These are phyloP conservation scores for Anthracocystis panici-leucophaei DNA, from an alignment of 1,284 basidiomycete species.

Conservation along the genomic window DNA sequence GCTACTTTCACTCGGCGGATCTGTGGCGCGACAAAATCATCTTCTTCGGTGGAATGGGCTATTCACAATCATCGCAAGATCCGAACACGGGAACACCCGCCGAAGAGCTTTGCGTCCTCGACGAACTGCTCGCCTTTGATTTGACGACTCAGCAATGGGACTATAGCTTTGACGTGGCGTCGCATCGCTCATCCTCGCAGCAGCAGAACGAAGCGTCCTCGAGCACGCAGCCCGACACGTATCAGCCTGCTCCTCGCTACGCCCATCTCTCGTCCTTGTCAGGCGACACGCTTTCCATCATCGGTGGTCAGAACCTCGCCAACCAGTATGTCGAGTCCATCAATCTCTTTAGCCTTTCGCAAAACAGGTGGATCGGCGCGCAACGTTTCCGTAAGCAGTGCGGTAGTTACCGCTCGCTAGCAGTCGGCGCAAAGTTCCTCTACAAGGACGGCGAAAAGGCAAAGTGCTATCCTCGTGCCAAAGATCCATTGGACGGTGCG, in stretches of 20 bases:
- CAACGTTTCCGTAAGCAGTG: conserved; percentile 59
- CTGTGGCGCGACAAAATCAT: conserved; percentile 62
- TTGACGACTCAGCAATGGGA: conserved; percentile 60
- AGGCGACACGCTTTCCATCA: conserved; percentile 78
- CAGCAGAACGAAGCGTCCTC: conserved; percentile 15
- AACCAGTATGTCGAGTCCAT: conserved; percentile 71
- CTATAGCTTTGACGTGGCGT: conserved; percentile 33
- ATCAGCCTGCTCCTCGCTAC: conserved; percentile 55
- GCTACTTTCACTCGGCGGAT: conserved; percentile 66
- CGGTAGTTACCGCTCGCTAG: conserved; percentile 61
- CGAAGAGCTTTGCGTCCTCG: conserved; percentile 59
- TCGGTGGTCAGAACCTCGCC: conserved; percentile 85
- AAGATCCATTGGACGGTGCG: conserved; percentile 30
- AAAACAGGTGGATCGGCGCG: conserved; percentile 48
- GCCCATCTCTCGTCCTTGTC: conserved; percentile 62
- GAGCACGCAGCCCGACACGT: conserved; percentile 12
- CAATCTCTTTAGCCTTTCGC: conserved; percentile 57
- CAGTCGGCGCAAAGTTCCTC: conserved; percentile 42
- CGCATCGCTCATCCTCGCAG: conserved; percentile 7
- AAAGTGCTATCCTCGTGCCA: conserved; percentile 53
- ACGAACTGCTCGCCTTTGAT: conserved; percentile 62
- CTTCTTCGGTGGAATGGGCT: conserved; percentile 67
- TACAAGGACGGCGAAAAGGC: conserved; percentile 51
- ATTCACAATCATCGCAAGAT: conserved; percentile 25
- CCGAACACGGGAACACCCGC: conserved; percentile 4